Percentiles rank a stretch among this genome's conserved stretches.
Conservation (phyloP, 2,329 filamentous ascomycete species). For the Pyricularia grisea region DNA sequence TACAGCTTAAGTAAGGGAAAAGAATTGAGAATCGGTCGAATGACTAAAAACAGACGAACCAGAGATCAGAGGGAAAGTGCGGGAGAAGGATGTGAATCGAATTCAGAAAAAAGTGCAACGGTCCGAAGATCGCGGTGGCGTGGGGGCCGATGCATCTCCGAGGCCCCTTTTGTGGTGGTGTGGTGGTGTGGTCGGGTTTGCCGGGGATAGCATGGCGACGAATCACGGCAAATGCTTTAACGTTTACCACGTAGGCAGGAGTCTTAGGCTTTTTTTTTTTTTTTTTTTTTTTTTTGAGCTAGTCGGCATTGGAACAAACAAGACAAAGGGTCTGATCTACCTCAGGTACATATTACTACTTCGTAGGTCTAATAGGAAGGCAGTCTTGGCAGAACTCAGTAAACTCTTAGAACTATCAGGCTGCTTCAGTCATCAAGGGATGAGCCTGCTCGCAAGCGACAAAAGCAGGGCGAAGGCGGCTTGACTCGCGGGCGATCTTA, state of each 20-base stretch:
- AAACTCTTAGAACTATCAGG: background rate
- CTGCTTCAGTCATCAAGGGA: background rate
- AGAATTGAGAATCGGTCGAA: background rate
- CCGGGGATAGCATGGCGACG: background rate
- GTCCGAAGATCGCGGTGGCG: background rate
- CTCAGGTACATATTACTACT: too few species aligned
- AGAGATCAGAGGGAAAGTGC: background rate
- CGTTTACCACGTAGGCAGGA: too few species aligned
- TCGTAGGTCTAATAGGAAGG: too few species aligned
- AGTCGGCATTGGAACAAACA: background rate
- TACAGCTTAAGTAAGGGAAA: background rate
- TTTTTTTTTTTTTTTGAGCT: too few species aligned
- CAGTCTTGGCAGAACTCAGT: too few species aligned
- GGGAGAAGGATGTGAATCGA: background rate
- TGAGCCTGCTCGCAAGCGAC: background rate
- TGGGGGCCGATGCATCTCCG: background rate
- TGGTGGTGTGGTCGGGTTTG: background rate
- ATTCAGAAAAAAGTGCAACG: background rate
- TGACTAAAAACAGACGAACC: background rate
- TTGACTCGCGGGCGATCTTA: too few species aligned
- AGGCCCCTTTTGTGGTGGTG: background rate
- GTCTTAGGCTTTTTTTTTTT: too few species aligned
- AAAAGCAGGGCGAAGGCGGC: too few species aligned
- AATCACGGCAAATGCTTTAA: background rate
- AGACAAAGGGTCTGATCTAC: background rate